Percentiles rank a stretch among this genome's conserved stretches.
phyloP scores from a whole-genome alignment of 805 yeast species.

The Cyberlindnera euphorbiae region DNA sequence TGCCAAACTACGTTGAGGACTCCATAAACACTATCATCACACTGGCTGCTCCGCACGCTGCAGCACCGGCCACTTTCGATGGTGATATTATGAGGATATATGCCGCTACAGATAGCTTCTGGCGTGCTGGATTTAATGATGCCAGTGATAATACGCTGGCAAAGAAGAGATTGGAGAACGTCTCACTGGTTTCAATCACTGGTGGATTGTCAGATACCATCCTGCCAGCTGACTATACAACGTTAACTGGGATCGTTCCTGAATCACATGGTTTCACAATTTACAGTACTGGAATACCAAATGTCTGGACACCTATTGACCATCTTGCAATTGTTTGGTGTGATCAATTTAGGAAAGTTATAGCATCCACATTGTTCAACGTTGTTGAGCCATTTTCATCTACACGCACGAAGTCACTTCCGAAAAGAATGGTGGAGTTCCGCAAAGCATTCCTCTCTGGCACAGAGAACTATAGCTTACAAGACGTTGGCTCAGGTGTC shows the following conservation, averaged over 20 bases:
- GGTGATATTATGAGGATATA: slow-evolving; percentile 78
- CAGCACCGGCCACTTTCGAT: slow-evolving; percentile 91
- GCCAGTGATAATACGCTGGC: slow-evolving; percentile 45
- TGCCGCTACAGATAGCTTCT: slow-evolving; percentile 67
- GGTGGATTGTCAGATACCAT: slow-evolving; percentile 80
- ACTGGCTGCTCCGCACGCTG: slow-evolving; percentile 86
- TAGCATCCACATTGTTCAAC: slow-evolving; percentile 57
- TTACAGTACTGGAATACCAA: slow-evolving; percentile 80
- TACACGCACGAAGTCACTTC: slow-evolving; percentile 46
- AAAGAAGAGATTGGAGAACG: slow-evolving; percentile 42
- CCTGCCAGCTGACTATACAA: slow-evolving; percentile 87
- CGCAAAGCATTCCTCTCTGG: slow-evolving; percentile 46
- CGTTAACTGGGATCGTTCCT: slow-evolving; percentile 68
- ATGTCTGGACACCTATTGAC: slow-evolving; percentile 91
- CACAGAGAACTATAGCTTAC: slow-evolving; percentile 41
- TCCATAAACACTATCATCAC: slow-evolving; percentile 84
- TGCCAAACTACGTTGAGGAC: slow-evolving; percentile 65
- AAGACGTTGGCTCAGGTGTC: slow-evolving; percentile 8
- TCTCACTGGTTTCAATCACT: slow-evolving; percentile 78
- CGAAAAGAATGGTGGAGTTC: slow-evolving; percentile 55
- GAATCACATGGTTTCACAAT: slow-evolving; percentile 74
- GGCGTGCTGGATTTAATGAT: slow-evolving; percentile 61
- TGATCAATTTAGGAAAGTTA: slow-evolving; percentile 65
- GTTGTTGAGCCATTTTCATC: slow-evolving; percentile 47
- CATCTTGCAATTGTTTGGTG: slow-evolving; percentile 98